A percentile compares a stretch with the other conserved stretches of the same genome.
Conservation (phyloP, 1,284 basidiomycete genomes). For the Ustilago trichophora region DNA sequence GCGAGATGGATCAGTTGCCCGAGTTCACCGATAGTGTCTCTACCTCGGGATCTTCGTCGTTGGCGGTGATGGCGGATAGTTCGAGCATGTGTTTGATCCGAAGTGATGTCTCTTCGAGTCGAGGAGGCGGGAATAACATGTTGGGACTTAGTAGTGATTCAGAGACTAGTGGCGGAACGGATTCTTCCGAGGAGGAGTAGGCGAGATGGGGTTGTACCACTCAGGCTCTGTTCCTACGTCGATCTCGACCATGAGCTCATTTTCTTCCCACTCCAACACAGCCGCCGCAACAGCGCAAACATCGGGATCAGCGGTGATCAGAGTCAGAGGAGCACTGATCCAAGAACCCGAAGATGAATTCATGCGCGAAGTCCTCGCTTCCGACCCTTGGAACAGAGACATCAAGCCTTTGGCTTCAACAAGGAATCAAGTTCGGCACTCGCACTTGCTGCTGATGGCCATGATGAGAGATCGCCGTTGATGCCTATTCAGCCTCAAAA, state of each 20-base stretch:
- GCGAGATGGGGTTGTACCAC: no score
- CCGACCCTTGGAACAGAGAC: conserved; percentile 29
- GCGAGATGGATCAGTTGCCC: conserved; percentile 63
- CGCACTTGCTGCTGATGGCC: no score
- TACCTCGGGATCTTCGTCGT: conserved; percentile 27
- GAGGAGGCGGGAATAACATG: no score
- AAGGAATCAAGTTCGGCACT: no score
- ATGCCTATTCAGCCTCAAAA: no score
- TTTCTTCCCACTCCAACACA: no score
- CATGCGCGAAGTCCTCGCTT: conserved; percentile 50
- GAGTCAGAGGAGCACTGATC: conserved; percentile 61
- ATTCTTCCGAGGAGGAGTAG: conserved; percentile 20
- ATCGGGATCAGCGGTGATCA: conserved; percentile 23
- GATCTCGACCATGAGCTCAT: conserved; percentile 11
- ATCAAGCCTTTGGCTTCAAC: no score
- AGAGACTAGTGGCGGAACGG: conserved; percentile 22
- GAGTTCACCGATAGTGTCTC: conserved; percentile 45
- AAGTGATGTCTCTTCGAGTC: conserved; percentile 34
- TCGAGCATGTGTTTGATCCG: conserved; percentile 23
- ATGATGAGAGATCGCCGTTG: no score
- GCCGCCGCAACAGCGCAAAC: no score
- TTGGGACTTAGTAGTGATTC: no score
- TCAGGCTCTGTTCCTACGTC: conserved; percentile 16
- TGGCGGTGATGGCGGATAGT: conserved; percentile 19
- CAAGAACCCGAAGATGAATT: conserved; percentile 61